Percentiles rank a stretch among this genome's conserved stretches.
phyloP scores from a whole-genome alignment of 176 grass and related monocot genomes.

The Pontederia paniculata region DNA sequence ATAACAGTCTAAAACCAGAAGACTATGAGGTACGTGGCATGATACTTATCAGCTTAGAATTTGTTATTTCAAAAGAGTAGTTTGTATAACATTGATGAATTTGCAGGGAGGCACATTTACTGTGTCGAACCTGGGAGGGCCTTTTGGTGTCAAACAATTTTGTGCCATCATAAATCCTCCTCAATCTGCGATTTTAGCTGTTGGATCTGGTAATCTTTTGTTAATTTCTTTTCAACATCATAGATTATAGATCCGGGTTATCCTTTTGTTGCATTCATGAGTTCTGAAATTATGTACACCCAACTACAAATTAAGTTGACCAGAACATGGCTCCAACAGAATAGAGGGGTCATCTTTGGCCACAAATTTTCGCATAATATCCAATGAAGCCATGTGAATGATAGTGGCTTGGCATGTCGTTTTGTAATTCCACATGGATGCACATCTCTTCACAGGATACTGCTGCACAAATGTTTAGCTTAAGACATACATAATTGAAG shows the following conservation, averaged over 20 bases:
- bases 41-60: neutral
- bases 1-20: conserved; percentile 80
- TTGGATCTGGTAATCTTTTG: conserved; percentile 65
- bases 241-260: neutral
- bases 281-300: no score
- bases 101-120: conserved; percentile 91
- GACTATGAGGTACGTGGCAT: conserved; percentile 64
- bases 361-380: no score
- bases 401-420: no score
- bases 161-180: conserved; percentile 95
- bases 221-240: neutral
- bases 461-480: no score
- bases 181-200: conserved; percentile 84
- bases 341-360: no score
- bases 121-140: conserved; percentile 84
- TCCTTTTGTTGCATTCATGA: no score
- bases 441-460: no score
- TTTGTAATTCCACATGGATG: no score
- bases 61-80: neutral
- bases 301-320: no score
- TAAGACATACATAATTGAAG: no score
- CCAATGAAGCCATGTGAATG: no score
- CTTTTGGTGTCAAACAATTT: conserved; percentile 92
- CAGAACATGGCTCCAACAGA: no score
- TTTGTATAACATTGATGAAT: neutral